phyloP scores from a whole-genome alignment of 2,329 filamentous ascomycete species.

The Aaosphaeria arxii region DNA sequence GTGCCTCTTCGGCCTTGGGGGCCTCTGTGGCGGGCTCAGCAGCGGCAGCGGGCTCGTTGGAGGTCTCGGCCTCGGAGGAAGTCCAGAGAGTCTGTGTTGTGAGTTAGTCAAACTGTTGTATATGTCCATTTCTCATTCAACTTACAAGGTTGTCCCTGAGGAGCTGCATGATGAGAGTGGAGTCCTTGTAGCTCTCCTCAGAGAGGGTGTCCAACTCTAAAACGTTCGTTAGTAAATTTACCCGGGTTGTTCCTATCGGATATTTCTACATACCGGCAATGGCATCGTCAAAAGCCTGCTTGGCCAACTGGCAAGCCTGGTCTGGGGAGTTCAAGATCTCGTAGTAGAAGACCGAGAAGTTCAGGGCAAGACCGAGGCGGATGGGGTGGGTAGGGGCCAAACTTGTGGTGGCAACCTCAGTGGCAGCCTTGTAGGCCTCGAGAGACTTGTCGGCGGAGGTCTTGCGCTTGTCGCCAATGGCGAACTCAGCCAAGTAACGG shows the following conservation, averaged over 20 bases:
- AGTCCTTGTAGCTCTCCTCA: conserved; percentile 99
- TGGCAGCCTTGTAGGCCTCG: conserved; percentile 94
- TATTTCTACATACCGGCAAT: conserved; percentile 66
- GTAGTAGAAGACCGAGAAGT: conserved; percentile 99
- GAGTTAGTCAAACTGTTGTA: neutral
- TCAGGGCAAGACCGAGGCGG: conserved; percentile 85
- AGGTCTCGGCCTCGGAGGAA: conserved; percentile 91
- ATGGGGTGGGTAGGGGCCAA: conserved; percentile 90
- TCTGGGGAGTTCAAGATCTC: conserved; percentile 98
- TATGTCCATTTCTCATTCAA: conserved; percentile 16
- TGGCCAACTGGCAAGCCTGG: conserved; percentile 95
- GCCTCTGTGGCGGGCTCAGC: conserved; percentile 55
- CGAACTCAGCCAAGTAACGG: conserved; percentile 97
- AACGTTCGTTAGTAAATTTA: conserved; percentile 13
- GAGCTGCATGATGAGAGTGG: conserved; percentile 97
- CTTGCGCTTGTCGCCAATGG: conserved; percentile 92
- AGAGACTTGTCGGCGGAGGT: conserved; percentile 88
- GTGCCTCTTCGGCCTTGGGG: conserved; percentile 37
- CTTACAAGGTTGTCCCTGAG: conserved; percentile 90
- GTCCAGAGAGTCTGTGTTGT: conserved; percentile 87
- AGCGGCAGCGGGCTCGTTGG: conserved; percentile 53
- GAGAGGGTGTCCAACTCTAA: conserved; percentile 91
- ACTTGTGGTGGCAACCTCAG: conserved; percentile 85
- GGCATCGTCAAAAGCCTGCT: conserved; percentile 93
- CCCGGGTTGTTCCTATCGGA: neutral